Evolutionary conservation across 2,329 filamentous ascomycete genomes (phyloP), one percentile per base, ranked within the genome.

Genomic region (Talaromyces piceae): DNA sequence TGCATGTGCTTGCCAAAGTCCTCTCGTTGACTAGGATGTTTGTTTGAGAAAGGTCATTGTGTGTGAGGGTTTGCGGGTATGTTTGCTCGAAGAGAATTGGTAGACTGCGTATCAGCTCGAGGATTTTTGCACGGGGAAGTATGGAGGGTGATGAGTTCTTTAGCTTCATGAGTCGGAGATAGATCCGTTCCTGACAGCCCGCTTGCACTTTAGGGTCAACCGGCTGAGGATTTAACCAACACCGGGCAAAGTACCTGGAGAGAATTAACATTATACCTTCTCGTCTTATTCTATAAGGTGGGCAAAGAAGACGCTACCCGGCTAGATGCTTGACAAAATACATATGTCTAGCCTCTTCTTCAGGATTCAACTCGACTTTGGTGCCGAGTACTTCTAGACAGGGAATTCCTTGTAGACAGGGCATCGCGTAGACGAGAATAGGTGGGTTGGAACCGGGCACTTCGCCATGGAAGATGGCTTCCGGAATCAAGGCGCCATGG

Each of bases 221-320:
- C 12, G 46, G 31, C 33, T 48, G 46, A 2, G 46, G 31, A 2
- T 11, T 48, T 3, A 18, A 28, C 46, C 46, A 48, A 23, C 46
- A 48, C n/a, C 46, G 31, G 18, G 46, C 30, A 41, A 41, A 48
- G 25, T 48, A 41, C n/a, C 20, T 46, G n/a, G 25, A 46, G 44
- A n/a, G 44, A 11, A 46, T 46, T 18, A 46, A 26, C 27, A 46
- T 46, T 30, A 31, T 28, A 16, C 25, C 25, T 30, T 46, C 22
- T 46, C 16, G 12, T 46, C 44, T 26, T 26, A 28, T 6, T 8
- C 12, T 12, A 16, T 3, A 46, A 46, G 22, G 12, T 16, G 30
- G 44, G 5, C 18, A 25, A 39, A n/a, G 4, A 6, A 33, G 13
- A n/a, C n/a, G 27, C 28, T 48, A 41, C 46, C 46, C 28, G 12